Base-by-base conservation (phyloP, 2,329 filamentous ascomycete species). In the Cordyceps tenuipes region DNA sequence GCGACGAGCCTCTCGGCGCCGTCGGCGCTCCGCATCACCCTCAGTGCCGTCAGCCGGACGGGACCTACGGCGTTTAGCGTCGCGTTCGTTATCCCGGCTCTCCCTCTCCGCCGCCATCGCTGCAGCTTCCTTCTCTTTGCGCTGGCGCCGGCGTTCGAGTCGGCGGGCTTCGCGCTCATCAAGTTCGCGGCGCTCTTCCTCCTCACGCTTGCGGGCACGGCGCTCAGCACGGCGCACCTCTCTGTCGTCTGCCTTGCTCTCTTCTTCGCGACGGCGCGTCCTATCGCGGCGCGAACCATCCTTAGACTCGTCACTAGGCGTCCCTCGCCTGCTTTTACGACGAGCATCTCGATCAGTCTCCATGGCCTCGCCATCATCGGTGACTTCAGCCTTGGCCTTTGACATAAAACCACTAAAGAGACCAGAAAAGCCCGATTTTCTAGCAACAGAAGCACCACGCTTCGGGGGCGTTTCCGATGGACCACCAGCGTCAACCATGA, bases 291-390 rank as follows among this genome's bases (percentile, higher is more conserved):
- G 76, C 21, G 78, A 75, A 49, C 83, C 82, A 17, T 86, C 82
- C 64, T 83, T 84, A 7, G 76, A 77, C 54, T 87, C 84, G 58
- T 86, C 82, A 29, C 63, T 65, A 10, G 58, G 61, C 60, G 85
- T 82, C 2, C 80, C 78, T 17, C 79, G 80, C 56, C 77, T 80
- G 1, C 83, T 79, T 60, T 80, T 81, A n/a, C 86, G 80, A 52
- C 84, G 81, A 23, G 81, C 83, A 69, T 89, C 87, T 29, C 79
- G 76, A 13, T 86, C 83, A 34, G 79, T 76, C 17, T 85, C 83
- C 7, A 73, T 70, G 10, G 70, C 73, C 31, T 79, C 80, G 15
- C 71, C 79, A 44, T 83, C 82, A 46, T 71, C 74, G 61, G 78
- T 79, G 8, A 73, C 76, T 44, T 81, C 83, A 5, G 77, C 72